Evolutionary conservation across 2,329 filamentous ascomycete species (phyloP).

Genomic region (Microsporum audouinii): DNA sequence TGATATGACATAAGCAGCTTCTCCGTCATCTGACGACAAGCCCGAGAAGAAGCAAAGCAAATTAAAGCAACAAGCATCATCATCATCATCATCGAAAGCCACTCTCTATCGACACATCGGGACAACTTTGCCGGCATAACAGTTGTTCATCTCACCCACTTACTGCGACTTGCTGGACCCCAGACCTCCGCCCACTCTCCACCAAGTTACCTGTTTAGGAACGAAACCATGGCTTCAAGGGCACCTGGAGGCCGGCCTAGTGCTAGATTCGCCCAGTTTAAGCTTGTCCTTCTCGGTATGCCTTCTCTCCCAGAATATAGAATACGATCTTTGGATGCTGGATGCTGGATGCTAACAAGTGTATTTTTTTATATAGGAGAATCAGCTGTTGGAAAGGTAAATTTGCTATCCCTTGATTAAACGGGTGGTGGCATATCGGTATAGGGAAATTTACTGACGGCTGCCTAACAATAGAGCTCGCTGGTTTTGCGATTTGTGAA

Average conservation of each 20-base stretch:
- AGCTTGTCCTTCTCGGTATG: slow-evolving; percentile 90
- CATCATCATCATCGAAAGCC: background rate
- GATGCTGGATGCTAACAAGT: background rate
- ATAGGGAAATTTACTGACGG: slow-evolving; percentile 13
- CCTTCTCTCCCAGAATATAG: slow-evolving; percentile 10
- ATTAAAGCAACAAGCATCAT: background rate
- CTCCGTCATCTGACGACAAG: background rate
- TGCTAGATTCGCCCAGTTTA: slow-evolving; percentile 95
- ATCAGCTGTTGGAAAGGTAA: slow-evolving; percentile 95
- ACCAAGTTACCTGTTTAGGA: background rate
- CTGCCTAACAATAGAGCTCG: slow-evolving; percentile 58
- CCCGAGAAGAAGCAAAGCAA: background rate
- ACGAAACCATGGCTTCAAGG: slow-evolving; percentile 66
- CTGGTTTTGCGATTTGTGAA: slow-evolving; percentile 97
- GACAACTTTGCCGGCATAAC: background rate
- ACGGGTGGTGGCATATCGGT: background rate
- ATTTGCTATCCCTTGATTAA: slow-evolving; percentile 9
- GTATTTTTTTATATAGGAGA: slow-evolving; percentile 55
- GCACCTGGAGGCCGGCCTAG: slow-evolving; percentile 55
- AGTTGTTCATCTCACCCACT: no score
- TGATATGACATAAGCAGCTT: background rate
- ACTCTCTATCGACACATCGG: background rate
- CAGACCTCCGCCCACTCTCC: background rate
- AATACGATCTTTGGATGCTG: slow-evolving; percentile 20
- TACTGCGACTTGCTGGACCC: background rate